Evolutionary conservation across 345 rosid species (phyloP), one percentile per base, ranked within the genome.

Genomic region (Iberis pinnata): DNA sequence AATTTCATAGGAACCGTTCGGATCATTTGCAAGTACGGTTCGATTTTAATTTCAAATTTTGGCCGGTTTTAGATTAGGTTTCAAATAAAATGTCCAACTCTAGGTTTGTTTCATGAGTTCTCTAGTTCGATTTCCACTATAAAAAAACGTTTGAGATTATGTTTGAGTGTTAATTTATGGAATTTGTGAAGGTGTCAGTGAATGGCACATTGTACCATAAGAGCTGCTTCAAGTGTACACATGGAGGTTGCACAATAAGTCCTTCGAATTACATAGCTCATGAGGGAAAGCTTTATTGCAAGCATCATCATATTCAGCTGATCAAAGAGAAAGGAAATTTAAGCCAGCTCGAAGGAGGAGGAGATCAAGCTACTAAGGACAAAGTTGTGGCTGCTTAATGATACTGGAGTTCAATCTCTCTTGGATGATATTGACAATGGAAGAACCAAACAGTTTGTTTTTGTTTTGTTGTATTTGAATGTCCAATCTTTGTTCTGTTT

Each of bases 171-270:
- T n/a, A n/a, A 8, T 26, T 26, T 35, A 49, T 45, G 59, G 31
- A 16, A 2, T 14, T 8, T 15, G 43, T 65, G 55, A 53, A 92
- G 98, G 98, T 92, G 55, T 75, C 96, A 7, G 96, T 92, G 71
- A 92, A 92, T 69, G 96, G 96, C 27, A 88, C 93, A 58, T 73
- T 86, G 36, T 88, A 92, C 71, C 98, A 92, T 64, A 88, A 72
- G 78, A 88, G 96, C 72, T 92, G 98, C 62, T 92, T 92, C 93
- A 92, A 92, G 76, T 92, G 98, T 73, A 88, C 76, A 44, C 98
- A 92, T 69, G 98, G 98, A 65, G 96, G 98, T 7, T 92, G 98
- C 33, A 73, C 74, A 8, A 88, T 92, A 33, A 88, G 98, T 68
- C 98, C 93, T 5, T 88, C 96, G 26, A 92, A 87, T 73, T 92